Conservation (phyloP, 345 rosid genomes). For the Trapa bicornis region DNA sequence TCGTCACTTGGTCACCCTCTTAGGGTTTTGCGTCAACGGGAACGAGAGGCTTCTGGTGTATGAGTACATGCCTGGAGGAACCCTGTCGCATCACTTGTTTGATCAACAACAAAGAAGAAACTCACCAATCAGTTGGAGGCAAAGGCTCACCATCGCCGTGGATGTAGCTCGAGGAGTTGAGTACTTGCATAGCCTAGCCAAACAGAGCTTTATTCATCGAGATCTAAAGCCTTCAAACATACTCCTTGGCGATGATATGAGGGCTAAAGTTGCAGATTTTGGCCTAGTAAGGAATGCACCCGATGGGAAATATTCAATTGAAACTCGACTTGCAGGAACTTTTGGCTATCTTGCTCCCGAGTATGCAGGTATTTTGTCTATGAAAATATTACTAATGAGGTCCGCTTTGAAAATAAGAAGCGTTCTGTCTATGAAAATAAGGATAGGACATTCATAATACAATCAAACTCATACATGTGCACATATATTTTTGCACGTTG, state of each 20-base stretch:
- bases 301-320: constrained; percentile 72
- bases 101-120: constrained; percentile 33
- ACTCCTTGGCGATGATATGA: constrained; percentile 81
- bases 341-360: constrained; percentile 96
- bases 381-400: too few relatives aligned
- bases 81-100: constrained; percentile 58
- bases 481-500: not conserved
- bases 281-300: constrained; percentile 84
- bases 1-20: constrained; percentile 71
- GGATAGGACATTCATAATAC: too few relatives aligned
- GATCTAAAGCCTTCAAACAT: constrained; percentile 86
- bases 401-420: too few relatives aligned
- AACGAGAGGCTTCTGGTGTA: constrained; percentile 72
- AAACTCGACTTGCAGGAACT: constrained; percentile 84
- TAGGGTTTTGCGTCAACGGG: constrained; percentile 74
- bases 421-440: too few relatives aligned
- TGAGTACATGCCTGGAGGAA: constrained; percentile 88
- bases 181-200: constrained; percentile 80
- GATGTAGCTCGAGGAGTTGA: constrained; percentile 94
- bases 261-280: constrained; percentile 89
- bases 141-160: constrained; percentile 59
- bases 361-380: constrained; percentile 55
- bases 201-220: constrained; percentile 82
- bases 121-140: constrained; percentile 64
- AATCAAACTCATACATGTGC: too few relatives aligned